A percentile compares a stretch with the other conserved stretches of the same genome.
These are phyloP conservation scores for Chiua virens DNA, from an alignment of 768 basidiomycete genomes.

Conservation along the genomic window DNA sequence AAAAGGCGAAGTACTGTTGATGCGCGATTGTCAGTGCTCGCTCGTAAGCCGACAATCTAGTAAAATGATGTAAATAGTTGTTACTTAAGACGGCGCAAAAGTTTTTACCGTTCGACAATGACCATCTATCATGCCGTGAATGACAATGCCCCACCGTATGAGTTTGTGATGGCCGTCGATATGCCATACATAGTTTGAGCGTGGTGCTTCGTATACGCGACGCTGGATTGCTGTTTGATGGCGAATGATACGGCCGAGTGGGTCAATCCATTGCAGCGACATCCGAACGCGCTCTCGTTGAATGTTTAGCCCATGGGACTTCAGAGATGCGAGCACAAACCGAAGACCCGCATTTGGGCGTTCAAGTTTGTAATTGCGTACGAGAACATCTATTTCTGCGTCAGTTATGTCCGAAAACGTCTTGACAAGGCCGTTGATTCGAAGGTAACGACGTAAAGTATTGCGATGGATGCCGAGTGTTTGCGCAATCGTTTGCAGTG, in stretches of 20 bases:
- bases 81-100: neutral
- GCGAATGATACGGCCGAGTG: neutral
- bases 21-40: constrained; percentile 27
- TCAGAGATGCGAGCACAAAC: constrained; percentile 6
- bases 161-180: constrained; percentile 32
- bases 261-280: neutral
- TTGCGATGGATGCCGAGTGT: constrained; percentile 12
- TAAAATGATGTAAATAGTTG: too few relatives aligned
- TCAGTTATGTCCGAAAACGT: constrained; percentile 15
- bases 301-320: neutral
- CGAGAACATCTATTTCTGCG: constrained; percentile 14
- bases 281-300: neutral
- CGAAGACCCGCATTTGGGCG: constrained; percentile 15
- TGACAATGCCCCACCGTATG: constrained; percentile 26
- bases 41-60: constrained; percentile 21
- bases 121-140: constrained; percentile 30
- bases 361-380: constrained; percentile 10
- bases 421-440: constrained; percentile 3
- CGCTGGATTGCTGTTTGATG: neutral
- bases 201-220: neutral
- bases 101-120: constrained; percentile 22
- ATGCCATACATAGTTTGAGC: constrained; percentile 15
- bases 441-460: constrained; percentile 15
- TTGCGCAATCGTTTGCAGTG: neutral
- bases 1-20: constrained; percentile 27